Base-by-base conservation (phyloP, 2,329 filamentous ascomycete species). In the Monosporascus ibericus region DNA sequence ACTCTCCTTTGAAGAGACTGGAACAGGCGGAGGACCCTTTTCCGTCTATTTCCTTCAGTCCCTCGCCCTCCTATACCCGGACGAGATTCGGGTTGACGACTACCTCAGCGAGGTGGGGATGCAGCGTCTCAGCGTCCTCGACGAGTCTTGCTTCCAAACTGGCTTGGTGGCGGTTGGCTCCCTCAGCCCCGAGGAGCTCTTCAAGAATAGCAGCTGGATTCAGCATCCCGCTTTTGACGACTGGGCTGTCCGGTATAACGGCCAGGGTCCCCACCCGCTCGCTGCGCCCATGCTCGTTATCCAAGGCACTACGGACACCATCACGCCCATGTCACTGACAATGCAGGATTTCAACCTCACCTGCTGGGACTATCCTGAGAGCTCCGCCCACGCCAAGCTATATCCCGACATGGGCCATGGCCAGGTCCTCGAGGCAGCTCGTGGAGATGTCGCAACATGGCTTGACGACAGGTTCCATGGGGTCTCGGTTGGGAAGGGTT, bases 241-340 rank as follows among this genome's bases (percentile, higher is more conserved):
- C 39, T 50, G 39, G 48, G 15, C 27, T 15, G 22, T 4, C 9
- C 37, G 48, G 8, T 25, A 37, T 48, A 60, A 64, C 40, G 61
- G 61, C 2, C 51, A 50, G 30, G 62, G 60, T 0, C 56, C 60
- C 1, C 54, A 60, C 25, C 44, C 51, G 0, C 50, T 64, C 11
- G 62, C 62, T 0, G 58, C 50, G 9, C 62, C 62, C 0, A 48
- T 64, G 40, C 52, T 64, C 6, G 57, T 64, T 5, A 53, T 63
- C 14, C 61, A 63, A 42, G 62, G 61, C 4, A 11, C 3, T 30
- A 30, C 27, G 9, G 27, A 30, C 27, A 42, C 52, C 2, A 15
- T 62, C 2, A 62, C 62, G 1, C 34, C 52, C 11, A 55, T 51
- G 54, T 54, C 37, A 6, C 18, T 40, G 38, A 40, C 38, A 2